Conservation (phyloP, 1,284 basidiomycete species). For the Ceratorhiza oryzae-sativae region DNA sequence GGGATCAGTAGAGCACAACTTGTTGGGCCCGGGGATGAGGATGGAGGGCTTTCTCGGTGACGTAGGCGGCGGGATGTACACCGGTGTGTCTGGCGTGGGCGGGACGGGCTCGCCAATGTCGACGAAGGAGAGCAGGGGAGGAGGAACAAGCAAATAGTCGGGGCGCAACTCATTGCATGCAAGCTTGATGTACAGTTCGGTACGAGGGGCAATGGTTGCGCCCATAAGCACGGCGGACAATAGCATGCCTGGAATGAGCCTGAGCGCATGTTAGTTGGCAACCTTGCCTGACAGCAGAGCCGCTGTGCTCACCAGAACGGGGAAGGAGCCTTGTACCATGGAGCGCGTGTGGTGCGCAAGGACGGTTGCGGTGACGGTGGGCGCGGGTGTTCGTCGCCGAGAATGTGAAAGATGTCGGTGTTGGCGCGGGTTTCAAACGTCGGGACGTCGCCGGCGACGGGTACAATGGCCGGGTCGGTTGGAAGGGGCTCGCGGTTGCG, state of each 20-base stretch:
- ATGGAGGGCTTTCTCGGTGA: slow-evolving; percentile 18
- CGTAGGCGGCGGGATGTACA: slow-evolving; percentile 25
- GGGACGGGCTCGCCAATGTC: not conserved
- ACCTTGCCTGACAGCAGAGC: not conserved
- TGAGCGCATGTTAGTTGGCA: slow-evolving; percentile 7
- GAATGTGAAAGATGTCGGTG: slow-evolving; percentile 21
- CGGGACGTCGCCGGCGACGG: slow-evolving; percentile 9
- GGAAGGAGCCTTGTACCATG: slow-evolving; percentile 36
- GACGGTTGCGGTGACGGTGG: slow-evolving; percentile 20
- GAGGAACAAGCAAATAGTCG: slow-evolving; percentile 36
- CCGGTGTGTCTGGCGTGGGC: not conserved
- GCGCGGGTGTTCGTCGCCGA: not conserved
- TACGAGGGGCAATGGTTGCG: slow-evolving; percentile 37
- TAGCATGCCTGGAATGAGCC: slow-evolving; percentile 34
- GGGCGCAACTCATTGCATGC: slow-evolving; percentile 41
- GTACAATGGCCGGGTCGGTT: not conserved
- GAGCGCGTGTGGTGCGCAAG: not conserved
- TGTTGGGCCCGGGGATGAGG: slow-evolving; percentile 37
- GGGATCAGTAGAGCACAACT: slow-evolving; percentile 40
- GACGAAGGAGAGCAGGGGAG: not conserved
- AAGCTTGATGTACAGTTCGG: slow-evolving; percentile 41
- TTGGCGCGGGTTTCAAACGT: slow-evolving; percentile 30
- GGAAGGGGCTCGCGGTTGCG: not conserved
- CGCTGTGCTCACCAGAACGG: slow-evolving; percentile 32
- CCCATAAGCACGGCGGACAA: slow-evolving; percentile 26